phyloP scores from a whole-genome alignment of 2,329 filamentous ascomycete genomes.

The Paecilomyces sp. region DNA sequence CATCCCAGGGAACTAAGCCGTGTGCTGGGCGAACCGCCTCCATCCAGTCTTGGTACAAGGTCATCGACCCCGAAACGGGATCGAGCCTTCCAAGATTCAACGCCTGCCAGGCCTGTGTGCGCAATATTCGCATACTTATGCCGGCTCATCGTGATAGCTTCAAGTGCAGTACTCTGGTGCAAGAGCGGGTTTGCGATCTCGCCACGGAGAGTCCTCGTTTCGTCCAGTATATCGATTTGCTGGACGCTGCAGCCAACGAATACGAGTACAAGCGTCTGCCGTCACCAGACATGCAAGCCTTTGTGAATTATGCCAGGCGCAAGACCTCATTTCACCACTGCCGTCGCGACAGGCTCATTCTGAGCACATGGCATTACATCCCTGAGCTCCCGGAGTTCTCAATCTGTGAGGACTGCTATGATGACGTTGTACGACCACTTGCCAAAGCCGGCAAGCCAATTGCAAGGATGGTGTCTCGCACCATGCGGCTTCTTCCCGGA shows the following conservation, averaged over 20 bases:
- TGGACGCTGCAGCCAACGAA: constrained; percentile 46
- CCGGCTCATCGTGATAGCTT: constrained; percentile 66
- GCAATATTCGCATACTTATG: constrained; percentile 64
- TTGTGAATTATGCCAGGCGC: constrained; percentile 58
- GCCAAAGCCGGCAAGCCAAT: constrained; percentile 49
- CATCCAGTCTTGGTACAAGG: constrained; percentile 65
- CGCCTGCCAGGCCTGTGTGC: constrained; percentile 67
- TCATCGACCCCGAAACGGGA: constrained; percentile 62
- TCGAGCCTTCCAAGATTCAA: constrained; percentile 62
- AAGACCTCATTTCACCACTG: constrained; percentile 58
- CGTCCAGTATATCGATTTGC: constrained; percentile 48
- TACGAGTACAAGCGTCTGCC: constrained; percentile 22
- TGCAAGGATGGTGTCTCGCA: constrained; percentile 58
- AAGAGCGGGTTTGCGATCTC: constrained; percentile 60
- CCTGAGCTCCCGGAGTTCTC: constrained; percentile 68
- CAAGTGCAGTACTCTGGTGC: constrained; percentile 35
- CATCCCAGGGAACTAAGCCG: constrained; percentile 49
- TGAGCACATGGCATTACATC: constrained; percentile 72
- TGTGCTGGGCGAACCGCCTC: constrained; percentile 53
- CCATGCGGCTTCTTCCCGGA: constrained; percentile 52
- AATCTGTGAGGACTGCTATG: constrained; percentile 81
- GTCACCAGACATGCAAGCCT: constrained; percentile 48
- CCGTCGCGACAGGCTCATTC: constrained; percentile 53
- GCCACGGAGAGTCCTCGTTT: constrained; percentile 55
- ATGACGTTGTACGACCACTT: constrained; percentile 67